Conservation (phyloP, 2,329 filamentous ascomycete species). For the Paracoccidioides lutzii region DNA sequence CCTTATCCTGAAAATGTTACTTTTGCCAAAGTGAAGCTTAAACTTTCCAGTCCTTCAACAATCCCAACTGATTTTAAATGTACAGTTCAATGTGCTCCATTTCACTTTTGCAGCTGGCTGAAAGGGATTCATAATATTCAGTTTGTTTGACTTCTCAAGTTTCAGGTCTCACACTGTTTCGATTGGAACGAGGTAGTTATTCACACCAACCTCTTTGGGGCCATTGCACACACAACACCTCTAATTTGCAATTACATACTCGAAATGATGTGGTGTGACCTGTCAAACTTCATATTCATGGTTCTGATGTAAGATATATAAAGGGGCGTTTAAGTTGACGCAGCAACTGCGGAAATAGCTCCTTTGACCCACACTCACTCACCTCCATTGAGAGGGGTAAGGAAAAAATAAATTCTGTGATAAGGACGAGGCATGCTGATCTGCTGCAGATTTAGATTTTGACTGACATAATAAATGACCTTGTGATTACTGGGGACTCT, state of each 20-base stretch:
- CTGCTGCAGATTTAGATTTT: background rate
- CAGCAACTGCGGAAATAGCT: background rate
- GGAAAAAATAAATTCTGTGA: background rate
- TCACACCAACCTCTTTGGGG: background rate
- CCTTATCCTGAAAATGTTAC: background rate
- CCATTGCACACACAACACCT: background rate
- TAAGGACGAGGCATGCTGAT: background rate
- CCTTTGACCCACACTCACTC: background rate
- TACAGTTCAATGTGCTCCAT: background rate
- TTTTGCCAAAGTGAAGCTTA: background rate
- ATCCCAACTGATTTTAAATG: background rate
- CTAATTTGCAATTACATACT: background rate
- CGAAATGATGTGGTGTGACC: background rate
- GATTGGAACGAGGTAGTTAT: background rate
- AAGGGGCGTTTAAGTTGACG: background rate
- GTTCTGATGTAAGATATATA: background rate
- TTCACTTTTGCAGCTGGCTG: background rate
- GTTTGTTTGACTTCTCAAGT: background rate
- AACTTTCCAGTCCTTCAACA: background rate
- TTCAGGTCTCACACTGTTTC: background rate
- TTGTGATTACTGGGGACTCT: too few relatives aligned
- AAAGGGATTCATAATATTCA: background rate
- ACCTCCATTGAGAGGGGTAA: too few relatives aligned
- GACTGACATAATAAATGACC: background rate
- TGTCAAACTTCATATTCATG: constrained; percentile 1